A percentile compares a stretch with the other conserved stretches of the same genome.
phyloP scores from a whole-genome alignment of 768 basidiomycete genomes.

The Pulveroboletus sp. region DNA sequence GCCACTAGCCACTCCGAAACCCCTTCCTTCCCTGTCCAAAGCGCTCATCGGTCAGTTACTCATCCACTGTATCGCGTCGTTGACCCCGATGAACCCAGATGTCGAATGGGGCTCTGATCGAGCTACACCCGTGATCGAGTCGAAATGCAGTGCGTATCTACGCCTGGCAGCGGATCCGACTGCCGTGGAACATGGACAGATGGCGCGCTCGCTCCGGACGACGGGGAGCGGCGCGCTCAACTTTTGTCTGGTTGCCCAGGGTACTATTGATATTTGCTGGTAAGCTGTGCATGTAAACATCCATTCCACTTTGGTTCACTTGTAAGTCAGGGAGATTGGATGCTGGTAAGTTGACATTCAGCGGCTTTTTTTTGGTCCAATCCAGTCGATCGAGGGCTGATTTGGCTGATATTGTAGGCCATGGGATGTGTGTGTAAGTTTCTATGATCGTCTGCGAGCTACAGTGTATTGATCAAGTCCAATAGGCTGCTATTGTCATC shows the following conservation, averaged over 20 bases:
- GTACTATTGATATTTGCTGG: conserved; percentile 86
- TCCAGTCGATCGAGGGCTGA: not conserved
- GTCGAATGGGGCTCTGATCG: conserved; percentile 90
- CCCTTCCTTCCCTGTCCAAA: conserved; percentile 64
- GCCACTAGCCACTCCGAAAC: conserved; percentile 60
- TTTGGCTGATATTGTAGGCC: conserved; percentile 36
- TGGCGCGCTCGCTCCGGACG: conserved; percentile 80
- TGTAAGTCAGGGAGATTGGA: conserved; percentile 66
- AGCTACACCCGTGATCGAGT: conserved; percentile 44
- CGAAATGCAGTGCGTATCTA: conserved; percentile 65
- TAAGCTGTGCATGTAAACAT: conserved; percentile 28
- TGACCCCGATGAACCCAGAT: conserved; percentile 34
- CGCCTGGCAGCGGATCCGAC: conserved; percentile 68
- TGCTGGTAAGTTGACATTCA: conserved; percentile 42
- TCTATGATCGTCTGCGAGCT: not conserved
- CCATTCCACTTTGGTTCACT: not conserved
- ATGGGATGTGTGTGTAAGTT: conserved; percentile 78
- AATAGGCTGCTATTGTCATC: conserved; percentile 79
- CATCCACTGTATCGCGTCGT: not conserved
- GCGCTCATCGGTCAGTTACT: conserved; percentile 55
- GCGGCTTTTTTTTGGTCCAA: not conserved
- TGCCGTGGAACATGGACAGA: conserved; percentile 56
- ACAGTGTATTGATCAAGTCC: not conserved
- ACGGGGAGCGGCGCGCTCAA: conserved; percentile 83
- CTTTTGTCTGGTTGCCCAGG: conserved; percentile 82